Evolutionary conservation across 306 rosid species (phyloP), one percentile per base, ranked within the genome.

Genomic region (Mimosa bimucronata): DNA sequence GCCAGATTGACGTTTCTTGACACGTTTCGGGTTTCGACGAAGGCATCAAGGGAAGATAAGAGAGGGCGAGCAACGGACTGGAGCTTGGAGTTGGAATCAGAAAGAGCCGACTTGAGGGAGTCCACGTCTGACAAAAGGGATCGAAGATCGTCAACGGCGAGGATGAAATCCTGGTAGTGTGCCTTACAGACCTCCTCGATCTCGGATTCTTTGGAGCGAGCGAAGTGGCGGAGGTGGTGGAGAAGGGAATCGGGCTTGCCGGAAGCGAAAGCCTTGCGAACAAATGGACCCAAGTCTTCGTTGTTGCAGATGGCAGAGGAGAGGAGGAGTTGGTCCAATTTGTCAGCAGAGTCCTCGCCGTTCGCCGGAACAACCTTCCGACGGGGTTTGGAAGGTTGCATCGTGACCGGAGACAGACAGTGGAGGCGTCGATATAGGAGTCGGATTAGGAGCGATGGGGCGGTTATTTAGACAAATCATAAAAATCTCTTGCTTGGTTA

Each of bases 151-250:
- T 95, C 99, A 55, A 95, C 99, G 64, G 99, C 99, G 30, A 93
- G 92, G 1, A 95, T 95, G 90, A 95, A 95, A 83, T 95, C 99
- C 79, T 93, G 99, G 84, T 95, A 95, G 94, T 95, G 99, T 14
- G 97, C 99, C 58, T 91, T 93, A 85, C 98, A 94, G 23, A 94
- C 98, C 55, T 96, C 99, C 76, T 96, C 99, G 89, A 96, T 96
- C 89, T 96, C 97, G 0, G 97, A 91, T 77, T 96, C 99, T 75
- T 96, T 96, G 71, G 94, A 86, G 44, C 97, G 97, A 5, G 98
- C 82, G 79, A 96, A 93, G 85, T 90, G 94, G 50, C 98, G 98
- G 79, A 96, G 99, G 79, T 92, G 98, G 73, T 88, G 98, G 52
- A 87, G 97, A 41, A 96, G 92, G 50, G 90, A 87, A 69, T 96